Conservation (phyloP, 2,329 filamentous ascomycete genomes). For the Scytalidium lignicola region DNA sequence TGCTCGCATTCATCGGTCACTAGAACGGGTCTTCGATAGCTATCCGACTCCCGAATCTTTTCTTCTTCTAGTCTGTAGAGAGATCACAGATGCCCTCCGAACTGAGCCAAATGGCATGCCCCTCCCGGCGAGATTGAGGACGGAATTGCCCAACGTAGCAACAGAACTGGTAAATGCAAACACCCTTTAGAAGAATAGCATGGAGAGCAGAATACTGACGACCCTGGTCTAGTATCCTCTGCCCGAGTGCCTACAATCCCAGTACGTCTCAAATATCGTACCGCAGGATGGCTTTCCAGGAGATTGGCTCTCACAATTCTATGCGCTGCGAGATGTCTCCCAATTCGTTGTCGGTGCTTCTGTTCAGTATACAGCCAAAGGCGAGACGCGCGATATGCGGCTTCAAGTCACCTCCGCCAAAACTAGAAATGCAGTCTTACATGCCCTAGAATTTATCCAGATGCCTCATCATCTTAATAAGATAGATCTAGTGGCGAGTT, state of each 20-base stretch:
- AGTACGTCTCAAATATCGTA: constrained; percentile 30
- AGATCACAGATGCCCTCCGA: constrained; percentile 30
- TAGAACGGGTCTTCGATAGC: constrained; percentile 35
- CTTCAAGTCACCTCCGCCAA: constrained; percentile 30
- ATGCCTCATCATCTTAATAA: constrained; percentile 30
- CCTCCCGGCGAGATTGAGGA: constrained; percentile 28
- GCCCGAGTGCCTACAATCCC: constrained; percentile 28
- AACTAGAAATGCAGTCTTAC: constrained; percentile 33
- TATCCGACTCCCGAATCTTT: constrained; percentile 35
- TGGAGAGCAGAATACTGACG: not conserved
- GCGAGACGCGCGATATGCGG: constrained; percentile 29
- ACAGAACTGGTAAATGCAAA: constrained; percentile 29
- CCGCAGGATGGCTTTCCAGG: constrained; percentile 23
- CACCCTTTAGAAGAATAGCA: not conserved
- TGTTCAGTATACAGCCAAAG: constrained; percentile 32
- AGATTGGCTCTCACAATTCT: constrained; percentile 34
- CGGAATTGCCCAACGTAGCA: constrained; percentile 32
- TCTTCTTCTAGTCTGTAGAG: constrained; percentile 32
- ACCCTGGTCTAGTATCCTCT: constrained; percentile 31
- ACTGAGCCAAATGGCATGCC: constrained; percentile 29
- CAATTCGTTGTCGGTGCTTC: constrained; percentile 35
- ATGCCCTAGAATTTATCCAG: constrained; percentile 30
- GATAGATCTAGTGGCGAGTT: constrained; percentile 30
- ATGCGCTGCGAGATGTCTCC: constrained; percentile 34
- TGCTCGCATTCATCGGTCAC: constrained; percentile 30